Evolutionary conservation across 108 stramenopile species (phyloP).

Genomic region (Stephanodiscus triporus): DNA sequence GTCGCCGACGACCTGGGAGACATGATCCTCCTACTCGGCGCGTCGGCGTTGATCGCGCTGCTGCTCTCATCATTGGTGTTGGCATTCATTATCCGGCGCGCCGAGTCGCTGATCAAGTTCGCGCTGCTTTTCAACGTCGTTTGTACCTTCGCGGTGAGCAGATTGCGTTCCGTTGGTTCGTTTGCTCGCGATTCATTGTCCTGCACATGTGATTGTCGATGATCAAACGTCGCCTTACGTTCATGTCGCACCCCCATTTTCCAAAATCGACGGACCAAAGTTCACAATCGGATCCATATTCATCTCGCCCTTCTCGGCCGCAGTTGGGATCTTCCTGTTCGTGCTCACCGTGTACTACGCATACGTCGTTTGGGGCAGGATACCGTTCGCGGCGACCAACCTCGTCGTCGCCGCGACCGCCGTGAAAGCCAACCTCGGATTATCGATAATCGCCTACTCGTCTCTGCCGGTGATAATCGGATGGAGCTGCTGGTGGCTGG

Average conservation of each 20-base stretch:
- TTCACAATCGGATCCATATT: conserved; percentile 39
- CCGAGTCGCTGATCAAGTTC: conserved; percentile 62
- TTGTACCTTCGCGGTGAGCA: conserved; percentile 40
- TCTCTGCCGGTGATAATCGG: conserved; percentile 55
- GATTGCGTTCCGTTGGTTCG: neutral
- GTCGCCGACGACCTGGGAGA: conserved; percentile 30
- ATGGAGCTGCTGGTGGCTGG: conserved; percentile 69
- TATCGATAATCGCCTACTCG: conserved; percentile 64
- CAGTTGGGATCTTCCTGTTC: conserved; percentile 52
- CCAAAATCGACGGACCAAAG: conserved; percentile 18
- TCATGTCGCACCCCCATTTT: neutral
- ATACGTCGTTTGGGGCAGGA: conserved; percentile 67
- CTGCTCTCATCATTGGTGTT: conserved; percentile 30
- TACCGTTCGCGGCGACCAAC: conserved; percentile 83
- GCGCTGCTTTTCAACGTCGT: conserved; percentile 68
- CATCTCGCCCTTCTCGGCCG: conserved; percentile 44
- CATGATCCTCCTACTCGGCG: conserved; percentile 31
- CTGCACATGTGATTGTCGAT: conserved; percentile 23
- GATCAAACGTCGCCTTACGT: neutral
- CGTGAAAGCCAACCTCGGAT: conserved; percentile 66
- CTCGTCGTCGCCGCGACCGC: conserved; percentile 72
- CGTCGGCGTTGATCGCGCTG: conserved; percentile 36
- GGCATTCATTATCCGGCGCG: conserved; percentile 50
- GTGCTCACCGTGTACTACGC: conserved; percentile 56
- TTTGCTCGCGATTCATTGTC: neutral